Evolutionary conservation across 768 basidiomycete species (phyloP).

Genomic region (Mycena floridula): DNA sequence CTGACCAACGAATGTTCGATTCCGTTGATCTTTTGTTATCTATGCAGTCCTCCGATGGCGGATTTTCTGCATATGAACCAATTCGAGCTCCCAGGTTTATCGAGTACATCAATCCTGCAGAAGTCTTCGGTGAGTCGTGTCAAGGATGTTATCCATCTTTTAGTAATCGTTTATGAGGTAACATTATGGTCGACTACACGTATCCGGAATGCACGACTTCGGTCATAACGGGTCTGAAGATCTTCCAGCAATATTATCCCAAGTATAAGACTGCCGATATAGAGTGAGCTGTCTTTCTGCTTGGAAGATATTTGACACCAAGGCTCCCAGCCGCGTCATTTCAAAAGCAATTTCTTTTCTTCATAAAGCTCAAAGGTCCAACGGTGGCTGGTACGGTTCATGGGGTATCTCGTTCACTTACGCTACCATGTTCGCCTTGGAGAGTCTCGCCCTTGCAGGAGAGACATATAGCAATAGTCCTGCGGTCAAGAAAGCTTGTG

Average conservation of each 20-base stretch:
- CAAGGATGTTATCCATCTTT: slow-evolving; percentile 57
- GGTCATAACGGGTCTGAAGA: slow-evolving; percentile 81
- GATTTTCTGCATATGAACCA: slow-evolving; percentile 91
- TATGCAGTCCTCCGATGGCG: slow-evolving; percentile 83
- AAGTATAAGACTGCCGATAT: slow-evolving; percentile 75
- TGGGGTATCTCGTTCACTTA: slow-evolving; percentile 99
- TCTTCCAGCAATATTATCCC: slow-evolving; percentile 79
- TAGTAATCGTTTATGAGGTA: slow-evolving; percentile 41
- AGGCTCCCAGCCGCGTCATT: slow-evolving; percentile 45
- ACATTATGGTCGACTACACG: slow-evolving; percentile 93
- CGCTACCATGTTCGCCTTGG: slow-evolving; percentile 93
- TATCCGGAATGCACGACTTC: slow-evolving; percentile 99
- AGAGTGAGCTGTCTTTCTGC: slow-evolving; percentile 38
- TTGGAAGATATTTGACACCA: slow-evolving; percentile 48
- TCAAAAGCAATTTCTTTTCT: slow-evolving; percentile 70
- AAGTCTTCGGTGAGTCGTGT: slow-evolving; percentile 76
- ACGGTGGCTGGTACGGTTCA: slow-evolving; percentile 92
- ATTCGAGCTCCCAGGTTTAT: slow-evolving; percentile 76
- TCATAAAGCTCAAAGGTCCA: slow-evolving; percentile 72
- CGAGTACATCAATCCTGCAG: slow-evolving; percentile 88
- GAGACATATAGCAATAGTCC: slow-evolving; percentile 80
- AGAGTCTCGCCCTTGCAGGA: slow-evolving; percentile 83
- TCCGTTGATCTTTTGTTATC: slow-evolving; percentile 82
- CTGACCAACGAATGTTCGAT: slow-evolving; percentile 72
- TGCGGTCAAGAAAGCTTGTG: slow-evolving; percentile 66